A percentile compares a stretch with the other conserved stretches of the same genome.
Conservation (phyloP, 345 rosid genomes). For the Angophora floribunda region DNA sequence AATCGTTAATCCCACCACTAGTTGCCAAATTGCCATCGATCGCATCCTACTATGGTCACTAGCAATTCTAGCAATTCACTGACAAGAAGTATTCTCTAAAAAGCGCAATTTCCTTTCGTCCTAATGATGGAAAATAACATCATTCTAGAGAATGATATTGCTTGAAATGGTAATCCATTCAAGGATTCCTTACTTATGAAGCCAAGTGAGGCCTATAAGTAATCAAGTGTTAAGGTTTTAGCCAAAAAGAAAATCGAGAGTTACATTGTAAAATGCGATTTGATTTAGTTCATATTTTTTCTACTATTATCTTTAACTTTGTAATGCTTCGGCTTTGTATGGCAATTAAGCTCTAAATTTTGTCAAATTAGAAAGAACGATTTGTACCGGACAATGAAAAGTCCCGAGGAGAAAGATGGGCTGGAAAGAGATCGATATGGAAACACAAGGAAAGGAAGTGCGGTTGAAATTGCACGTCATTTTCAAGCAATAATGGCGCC, state of each 20-base stretch:
- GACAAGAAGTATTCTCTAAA: neutral
- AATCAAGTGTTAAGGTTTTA: neutral
- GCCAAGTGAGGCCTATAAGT: neutral
- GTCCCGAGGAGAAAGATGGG: neutral
- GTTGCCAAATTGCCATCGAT: neutral
- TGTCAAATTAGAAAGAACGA: neutral
- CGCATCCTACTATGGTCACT: rapidly evolving
- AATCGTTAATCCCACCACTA: neutral
- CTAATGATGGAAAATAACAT: neutral
- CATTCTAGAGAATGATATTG: neutral
- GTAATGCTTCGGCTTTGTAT: neutral
- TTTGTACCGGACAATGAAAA: neutral
- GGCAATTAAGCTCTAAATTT: neutral
- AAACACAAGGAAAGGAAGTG: neutral
- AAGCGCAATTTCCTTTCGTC: neutral
- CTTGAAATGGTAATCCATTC: neutral
- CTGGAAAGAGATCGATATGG: neutral
- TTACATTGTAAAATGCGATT: neutral
- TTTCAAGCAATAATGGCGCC: neutral
- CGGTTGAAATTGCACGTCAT: neutral
- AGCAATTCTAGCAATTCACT: no score
- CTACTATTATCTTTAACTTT: neutral
- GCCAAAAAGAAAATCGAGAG: neutral
- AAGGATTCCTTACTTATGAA: neutral
- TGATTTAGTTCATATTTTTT: neutral